Conservation (phyloP, 2,329 filamentous ascomycete species). For the Talaromyces sp. region DNA sequence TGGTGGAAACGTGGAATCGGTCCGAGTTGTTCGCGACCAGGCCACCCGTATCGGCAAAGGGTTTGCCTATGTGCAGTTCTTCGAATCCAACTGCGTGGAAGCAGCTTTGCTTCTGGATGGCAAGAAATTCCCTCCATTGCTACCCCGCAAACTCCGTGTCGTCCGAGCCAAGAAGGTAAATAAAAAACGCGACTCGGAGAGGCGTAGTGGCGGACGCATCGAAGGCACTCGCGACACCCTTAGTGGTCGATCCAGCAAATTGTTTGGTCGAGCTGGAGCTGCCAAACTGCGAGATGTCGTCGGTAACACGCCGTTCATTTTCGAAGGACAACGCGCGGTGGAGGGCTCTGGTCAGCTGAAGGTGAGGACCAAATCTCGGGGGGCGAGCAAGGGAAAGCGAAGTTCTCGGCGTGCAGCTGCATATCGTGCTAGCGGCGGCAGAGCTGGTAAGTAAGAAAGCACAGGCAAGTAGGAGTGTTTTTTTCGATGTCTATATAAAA, state of each 20-base stretch:
- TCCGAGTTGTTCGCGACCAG: slow-evolving; percentile 84
- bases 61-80: slow-evolving; percentile 96
- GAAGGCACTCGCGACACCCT: slow-evolving; percentile 28
- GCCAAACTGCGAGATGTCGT: slow-evolving; percentile 29
- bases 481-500: not conserved
- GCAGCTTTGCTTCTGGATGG: slow-evolving; percentile 81
- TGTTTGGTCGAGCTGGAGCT: slow-evolving; percentile 36
- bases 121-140: slow-evolving; percentile 89
- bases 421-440: slow-evolving; percentile 33
- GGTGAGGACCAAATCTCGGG: slow-evolving; percentile 35
- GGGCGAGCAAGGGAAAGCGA: slow-evolving; percentile 33
- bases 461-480: not conserved
- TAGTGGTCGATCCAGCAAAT: slow-evolving; percentile 34
- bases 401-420: slow-evolving; percentile 40
- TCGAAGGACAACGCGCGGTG: slow-evolving; percentile 42
- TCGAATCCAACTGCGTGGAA: slow-evolving; percentile 83
- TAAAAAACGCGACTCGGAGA: slow-evolving; percentile 33
- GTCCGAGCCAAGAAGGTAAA: slow-evolving; percentile 72
- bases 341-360: slow-evolving; percentile 26
- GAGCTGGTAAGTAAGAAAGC: not conserved
- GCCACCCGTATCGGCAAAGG: slow-evolving; percentile 93
- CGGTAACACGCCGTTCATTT: slow-evolving; percentile 33
- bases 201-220: slow-evolving; percentile 16
- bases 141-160: slow-evolving; percentile 84
- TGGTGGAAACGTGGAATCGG: slow-evolving; percentile 81